Conservation (phyloP, 345 rosid species). For the Euphorbia peplus region DNA sequence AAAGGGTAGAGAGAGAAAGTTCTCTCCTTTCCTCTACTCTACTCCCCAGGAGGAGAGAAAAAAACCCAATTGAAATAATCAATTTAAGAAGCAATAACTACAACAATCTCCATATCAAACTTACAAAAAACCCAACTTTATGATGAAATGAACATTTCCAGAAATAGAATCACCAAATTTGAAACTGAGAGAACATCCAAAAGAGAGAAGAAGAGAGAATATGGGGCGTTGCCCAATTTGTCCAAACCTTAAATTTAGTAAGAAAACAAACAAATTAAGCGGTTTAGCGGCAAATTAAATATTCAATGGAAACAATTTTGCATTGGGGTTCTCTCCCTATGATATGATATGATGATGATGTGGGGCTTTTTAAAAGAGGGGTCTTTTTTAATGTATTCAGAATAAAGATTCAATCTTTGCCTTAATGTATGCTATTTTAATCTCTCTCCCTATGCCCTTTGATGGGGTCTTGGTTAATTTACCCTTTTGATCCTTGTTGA, state of each 20-base stretch:
- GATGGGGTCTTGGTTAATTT: too few species aligned
- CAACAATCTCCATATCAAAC: background rate
- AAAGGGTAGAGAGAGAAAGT: background rate
- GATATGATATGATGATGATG: too few species aligned
- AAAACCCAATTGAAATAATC: background rate
- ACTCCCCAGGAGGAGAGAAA: slow-evolving; percentile 16
- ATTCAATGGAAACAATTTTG: background rate
- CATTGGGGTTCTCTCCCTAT: slow-evolving; percentile 7
- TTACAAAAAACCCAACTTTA: background rate
- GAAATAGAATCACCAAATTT: slow-evolving; percentile 1
- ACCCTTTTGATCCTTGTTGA: too few species aligned
- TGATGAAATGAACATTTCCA: background rate
- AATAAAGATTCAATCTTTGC: too few species aligned
- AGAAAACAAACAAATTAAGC: slow-evolving; percentile 5
- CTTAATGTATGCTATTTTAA: background rate
- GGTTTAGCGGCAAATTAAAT: slow-evolving; percentile 7
- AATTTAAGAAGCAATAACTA: slow-evolving; percentile 1
- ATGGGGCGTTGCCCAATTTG: background rate
- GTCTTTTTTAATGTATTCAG: too few species aligned
- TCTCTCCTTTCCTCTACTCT: background rate
- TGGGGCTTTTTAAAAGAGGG: slow-evolving; percentile 1
- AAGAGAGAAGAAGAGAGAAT: too few species aligned
- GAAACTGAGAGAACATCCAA: background rate
- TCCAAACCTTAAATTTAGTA: slow-evolving; percentile 13
- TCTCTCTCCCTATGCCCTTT: background rate